Evolutionary conservation across 2,329 filamentous ascomycete genomes (phyloP), one percentile per base, ranked within the genome.

Genomic region (Colletotrichum brevisporum): DNA sequence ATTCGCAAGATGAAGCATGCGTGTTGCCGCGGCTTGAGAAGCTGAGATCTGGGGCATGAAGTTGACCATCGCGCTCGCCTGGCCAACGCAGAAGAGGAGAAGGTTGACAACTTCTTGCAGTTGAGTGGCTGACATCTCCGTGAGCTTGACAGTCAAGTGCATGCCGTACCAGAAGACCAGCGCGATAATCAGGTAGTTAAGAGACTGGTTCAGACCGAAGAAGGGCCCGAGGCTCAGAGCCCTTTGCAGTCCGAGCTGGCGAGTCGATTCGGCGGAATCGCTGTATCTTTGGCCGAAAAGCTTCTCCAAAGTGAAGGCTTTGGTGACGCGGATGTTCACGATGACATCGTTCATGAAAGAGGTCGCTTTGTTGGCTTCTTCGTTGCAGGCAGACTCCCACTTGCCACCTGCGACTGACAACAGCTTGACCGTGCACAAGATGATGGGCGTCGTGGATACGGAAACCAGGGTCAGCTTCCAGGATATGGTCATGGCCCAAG

Each of bases 101-200:
- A 97, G 85, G 41, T 94, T 92, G 74, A 96, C 90, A 0, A 96
- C 92, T 69, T 91, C 89, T 31, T 97, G 81, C 18, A 96, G 87
- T 2, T 86, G 82, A 2, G 86, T 83, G 0, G 91, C 86, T 0
- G 83, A 84, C n/a, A 81, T 75, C 13, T 76, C 74, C 6, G 72
- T 82, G 79, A 47, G 86, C 79, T 10, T 82, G 76, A 51, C 80
- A 78, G 93, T 85, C 12, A 97, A 83, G 1, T 87, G 81, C 0
- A 90, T 89, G 2, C 92, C 94, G 76, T 95, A 97, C 81, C 92
- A 97, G 77, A 97, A 96, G 10, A 97, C 88, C 4, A 97, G 81
- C 0, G 94, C 93, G 48, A 90, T 91, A 15, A 94, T 85, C 74
- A 94, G 94, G 68, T 90, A 88, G 47, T 90, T 88, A 18, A 90